Base-by-base conservation (phyloP, 1,284 basidiomycete species). In the Fomitiporia mediterranea region DNA sequence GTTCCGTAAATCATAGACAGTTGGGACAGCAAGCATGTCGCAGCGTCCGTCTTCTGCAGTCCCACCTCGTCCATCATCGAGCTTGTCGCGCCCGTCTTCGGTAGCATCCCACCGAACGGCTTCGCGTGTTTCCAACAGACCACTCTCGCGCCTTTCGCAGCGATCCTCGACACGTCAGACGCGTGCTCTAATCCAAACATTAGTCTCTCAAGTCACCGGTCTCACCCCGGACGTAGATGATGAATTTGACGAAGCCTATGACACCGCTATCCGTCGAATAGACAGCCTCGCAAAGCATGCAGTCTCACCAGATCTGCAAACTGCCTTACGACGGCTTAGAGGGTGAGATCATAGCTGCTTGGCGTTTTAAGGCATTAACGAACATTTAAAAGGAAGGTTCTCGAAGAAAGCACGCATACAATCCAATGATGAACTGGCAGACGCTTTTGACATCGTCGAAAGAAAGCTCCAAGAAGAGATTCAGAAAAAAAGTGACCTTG, bases 341-440 rank as follows among this genome's bases (percentile, higher is more conserved):
- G 81, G 81, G 85, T 86, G 69, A 40, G 71, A 61, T 35, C 19
- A 38, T 5, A 21, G 47, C 39, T 57, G 51, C 9, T 42, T 58
- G 21, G n/a, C n/a, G 15, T 38, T 51, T 50, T 42, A 48, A 17
- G 55, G 46, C 21, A 48, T 32, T 42, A 60, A 51, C n/a, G 38
- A 56, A 48, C 17, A 23, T 55, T 39, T n/a, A 32, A 5, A 11
- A 17, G 28, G 15, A 5, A 87, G 84, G 11, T 79, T 76, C 66
- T 69, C 76, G 19, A 73, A 84, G 65, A 90, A 89, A 66, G 84
- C 85, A n/a, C 78, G 79, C 32, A 78, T 91, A 55, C 80, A 84
- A 57, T 79, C 79, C 11, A 72, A 78, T 49, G 82, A 88, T 63
- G 66, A 63, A 4, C 72, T 86, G 4, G 83, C 81, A 7, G 72